Evolutionary conservation across 768 basidiomycete species (phyloP).

Genomic region (Rhodosporidiobolus sp.): DNA sequence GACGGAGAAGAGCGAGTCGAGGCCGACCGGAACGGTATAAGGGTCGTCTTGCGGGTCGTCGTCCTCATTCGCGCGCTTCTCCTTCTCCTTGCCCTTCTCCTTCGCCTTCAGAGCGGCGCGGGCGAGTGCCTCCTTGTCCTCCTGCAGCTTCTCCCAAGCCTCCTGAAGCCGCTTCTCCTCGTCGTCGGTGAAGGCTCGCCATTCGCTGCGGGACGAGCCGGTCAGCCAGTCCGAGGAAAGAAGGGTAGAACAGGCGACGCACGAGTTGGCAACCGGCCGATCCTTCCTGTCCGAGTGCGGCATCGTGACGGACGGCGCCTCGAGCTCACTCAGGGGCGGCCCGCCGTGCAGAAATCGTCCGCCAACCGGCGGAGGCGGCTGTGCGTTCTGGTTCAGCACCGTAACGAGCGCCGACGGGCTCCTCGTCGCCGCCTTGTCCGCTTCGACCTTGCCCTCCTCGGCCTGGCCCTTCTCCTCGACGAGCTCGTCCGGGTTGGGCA

Average conservation of each 20-base stretch:
- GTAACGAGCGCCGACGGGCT: slow-evolving; percentile 9
- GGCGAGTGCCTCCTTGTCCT: neutral
- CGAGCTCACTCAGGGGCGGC: slow-evolving; percentile 27
- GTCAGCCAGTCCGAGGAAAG: neutral
- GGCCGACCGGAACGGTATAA: slow-evolving; percentile 34
- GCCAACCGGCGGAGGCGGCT: neutral
- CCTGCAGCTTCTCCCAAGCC: neutral
- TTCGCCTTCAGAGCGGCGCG: neutral
- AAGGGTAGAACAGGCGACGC: neutral
- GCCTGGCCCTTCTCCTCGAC: neutral
- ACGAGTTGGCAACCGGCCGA: slow-evolving; percentile 14
- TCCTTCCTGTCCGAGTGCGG: neutral
- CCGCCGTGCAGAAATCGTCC: slow-evolving; percentile 31
- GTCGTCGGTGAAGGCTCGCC: slow-evolving; percentile 38
- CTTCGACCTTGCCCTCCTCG: neutral
- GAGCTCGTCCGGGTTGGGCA: neutral
- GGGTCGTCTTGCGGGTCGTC: slow-evolving; percentile 3
- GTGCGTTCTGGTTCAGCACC: neutral
- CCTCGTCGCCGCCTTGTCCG: neutral
- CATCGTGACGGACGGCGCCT: slow-evolving; percentile 20
- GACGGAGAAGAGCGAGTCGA: slow-evolving; percentile 42
- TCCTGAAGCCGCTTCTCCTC: slow-evolving; percentile 20
- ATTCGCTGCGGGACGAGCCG: neutral
- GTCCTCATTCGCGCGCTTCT: slow-evolving; percentile 1
- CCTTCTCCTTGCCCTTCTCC: neutral